Evolutionary conservation across 73 alveolate genomes (phyloP).

Genomic region (Stentor coeruleus): DNA sequence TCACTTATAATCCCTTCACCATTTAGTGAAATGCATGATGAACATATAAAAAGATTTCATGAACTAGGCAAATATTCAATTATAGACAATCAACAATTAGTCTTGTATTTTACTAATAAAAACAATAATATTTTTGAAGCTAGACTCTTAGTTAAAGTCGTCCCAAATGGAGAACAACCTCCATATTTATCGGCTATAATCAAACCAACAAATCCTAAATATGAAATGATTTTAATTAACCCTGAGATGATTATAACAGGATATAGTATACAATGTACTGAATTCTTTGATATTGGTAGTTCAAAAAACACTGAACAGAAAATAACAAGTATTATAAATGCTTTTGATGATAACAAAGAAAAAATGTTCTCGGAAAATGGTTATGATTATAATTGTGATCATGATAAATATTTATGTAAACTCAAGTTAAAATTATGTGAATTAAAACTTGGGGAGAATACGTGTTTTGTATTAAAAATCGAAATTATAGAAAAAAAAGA

Average conservation of each 20-base stretch:
- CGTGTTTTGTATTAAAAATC: neutral
- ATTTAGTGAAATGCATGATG: neutral
- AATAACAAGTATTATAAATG: neutral
- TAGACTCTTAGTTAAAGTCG: neutral
- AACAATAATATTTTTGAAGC: slow-evolving; percentile 4
- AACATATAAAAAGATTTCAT: neutral
- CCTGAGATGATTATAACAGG: neutral
- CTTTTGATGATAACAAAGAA: neutral
- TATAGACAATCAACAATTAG: neutral
- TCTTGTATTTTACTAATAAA: neutral
- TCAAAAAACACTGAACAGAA: neutral
- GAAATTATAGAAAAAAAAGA: neutral
- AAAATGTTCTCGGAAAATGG: neutral
- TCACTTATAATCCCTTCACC: neutral
- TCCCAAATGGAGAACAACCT: neutral
- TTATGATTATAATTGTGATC: neutral
- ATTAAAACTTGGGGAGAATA: neutral
- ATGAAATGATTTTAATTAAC: neutral
- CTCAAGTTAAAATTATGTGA: neutral
- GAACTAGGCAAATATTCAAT: neutral
- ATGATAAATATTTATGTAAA: neutral
- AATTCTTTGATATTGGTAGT: neutral
- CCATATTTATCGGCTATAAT: neutral
- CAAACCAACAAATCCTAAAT: slow-evolving; percentile 4
- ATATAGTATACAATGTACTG: neutral